Base-by-base conservation (phyloP, 768 basidiomycete species). In the Pisolithus tinctorius region DNA sequence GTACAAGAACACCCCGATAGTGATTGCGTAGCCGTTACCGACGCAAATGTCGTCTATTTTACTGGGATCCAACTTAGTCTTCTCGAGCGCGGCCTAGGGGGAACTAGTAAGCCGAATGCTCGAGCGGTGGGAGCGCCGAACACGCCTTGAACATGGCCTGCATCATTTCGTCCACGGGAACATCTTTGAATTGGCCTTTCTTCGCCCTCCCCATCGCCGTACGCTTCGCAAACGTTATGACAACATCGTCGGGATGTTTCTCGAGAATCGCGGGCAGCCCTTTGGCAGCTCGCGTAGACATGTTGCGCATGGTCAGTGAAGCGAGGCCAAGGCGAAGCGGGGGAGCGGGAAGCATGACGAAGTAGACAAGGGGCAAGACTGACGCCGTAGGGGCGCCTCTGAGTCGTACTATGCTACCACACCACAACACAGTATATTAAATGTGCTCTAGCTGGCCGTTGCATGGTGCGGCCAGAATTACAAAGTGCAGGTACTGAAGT, bases 161-260 rank as follows among this genome's bases (percentile, higher is more conserved):
- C 55, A 97, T 75, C 50, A 98, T 75, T 63, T 94, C 91, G 58
- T 96, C 95, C 13, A 93, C 88, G 4, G 85, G 80, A 1, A 79
- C 74, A 61, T 96, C 91, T 65, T 93, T 95, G 63, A 94, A 77
- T 51, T 93, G 93, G 23, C 95, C 95, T 67, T 95, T 97, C 76
- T 82, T 90, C 34, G 87, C 85, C 61, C 75, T 82, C 25, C 91
- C 89, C 56, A 92, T 76, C n/a, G 91, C 82, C n/a, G 90, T 93
- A 46, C 93, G 82, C 64, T 86, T 86, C 11, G 89, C 91, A 58
- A 88, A 89, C 2, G 88, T 90, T 53, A 96, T 84, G 55, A 95
- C 93, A 14, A 94, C 88, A 67, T 95, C 93, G 55, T 90, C 80
- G 0, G 84, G 78, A 47, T 75, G 81, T 75, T 82, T 87, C 66